Evolutionary conservation across 1,284 basidiomycete species (phyloP).

Genomic region (Apiotrichum laibachii): DNA sequence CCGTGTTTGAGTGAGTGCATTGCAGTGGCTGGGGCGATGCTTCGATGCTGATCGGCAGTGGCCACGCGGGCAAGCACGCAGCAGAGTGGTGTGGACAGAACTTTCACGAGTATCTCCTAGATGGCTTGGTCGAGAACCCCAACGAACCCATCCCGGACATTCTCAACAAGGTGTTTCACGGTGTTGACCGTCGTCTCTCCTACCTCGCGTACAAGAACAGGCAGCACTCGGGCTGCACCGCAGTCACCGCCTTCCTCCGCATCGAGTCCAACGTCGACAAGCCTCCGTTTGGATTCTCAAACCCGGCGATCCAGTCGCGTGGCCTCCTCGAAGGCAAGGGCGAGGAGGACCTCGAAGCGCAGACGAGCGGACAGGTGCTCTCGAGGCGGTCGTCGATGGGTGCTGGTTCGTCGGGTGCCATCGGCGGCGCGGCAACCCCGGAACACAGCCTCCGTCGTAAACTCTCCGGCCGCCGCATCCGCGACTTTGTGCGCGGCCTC

Average conservation of each 20-base stretch:
- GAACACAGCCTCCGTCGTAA: conserved; percentile 29
- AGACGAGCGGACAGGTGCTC: conserved; percentile 22
- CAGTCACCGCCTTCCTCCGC: conserved; percentile 95
- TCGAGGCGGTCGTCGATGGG: conserved; percentile 34
- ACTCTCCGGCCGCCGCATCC: conserved; percentile 41
- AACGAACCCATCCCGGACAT: conserved; percentile 72
- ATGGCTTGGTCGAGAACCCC: conserved; percentile 46
- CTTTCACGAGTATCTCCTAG: conserved; percentile 71
- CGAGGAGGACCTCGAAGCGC: conserved; percentile 49
- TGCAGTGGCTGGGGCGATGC: background rate
- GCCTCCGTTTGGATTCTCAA: conserved; percentile 36
- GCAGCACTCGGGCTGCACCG: conserved; percentile 95
- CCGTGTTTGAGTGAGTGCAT: conserved; percentile 73
- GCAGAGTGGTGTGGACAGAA: conserved; percentile 98
- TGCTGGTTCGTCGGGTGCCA: conserved; percentile 24
- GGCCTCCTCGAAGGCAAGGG: conserved; percentile 48
- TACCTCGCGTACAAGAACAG: conserved; percentile 79
- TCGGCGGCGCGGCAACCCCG: conserved; percentile 27
- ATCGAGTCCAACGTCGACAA: conserved; percentile 58
- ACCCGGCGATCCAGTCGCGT: conserved; percentile 37
- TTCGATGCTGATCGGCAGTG: conserved; percentile 48
- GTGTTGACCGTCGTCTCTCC: conserved; percentile 79
- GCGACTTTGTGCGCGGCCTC: conserved; percentile 49
- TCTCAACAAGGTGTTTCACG: conserved; percentile 89
- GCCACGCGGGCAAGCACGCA: conserved; percentile 96